Percentiles rank a stretch among this genome's conserved stretches.
These are phyloP conservation scores for Phellinidium pouzarii DNA, from an alignment of 1,284 basidiomycete species.

Conservation along the genomic window DNA sequence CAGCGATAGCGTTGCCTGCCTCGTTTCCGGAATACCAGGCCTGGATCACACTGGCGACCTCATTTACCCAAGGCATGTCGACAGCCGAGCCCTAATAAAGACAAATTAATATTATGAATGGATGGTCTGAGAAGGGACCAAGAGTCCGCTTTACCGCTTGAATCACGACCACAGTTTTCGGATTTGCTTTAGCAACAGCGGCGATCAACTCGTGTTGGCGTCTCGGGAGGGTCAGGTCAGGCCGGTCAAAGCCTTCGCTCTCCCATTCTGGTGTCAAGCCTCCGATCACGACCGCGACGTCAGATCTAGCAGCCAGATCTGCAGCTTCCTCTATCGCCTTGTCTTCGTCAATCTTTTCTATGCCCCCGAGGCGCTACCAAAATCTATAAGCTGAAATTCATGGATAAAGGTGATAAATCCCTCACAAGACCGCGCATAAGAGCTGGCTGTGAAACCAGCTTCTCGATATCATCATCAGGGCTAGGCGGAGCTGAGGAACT, in stretches of 20 bases:
- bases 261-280: constrained; percentile 68
- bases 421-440: constrained; percentile 61
- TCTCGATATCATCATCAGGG: constrained; percentile 29
- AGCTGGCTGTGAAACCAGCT: constrained; percentile 46
- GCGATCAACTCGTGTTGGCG: constrained; percentile 56
- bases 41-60: constrained; percentile 48
- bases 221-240: constrained; percentile 51
- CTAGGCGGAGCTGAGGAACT: constrained; percentile 48
- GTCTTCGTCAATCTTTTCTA: constrained; percentile 55
- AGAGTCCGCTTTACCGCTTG: constrained; percentile 46
- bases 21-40: constrained; percentile 75
- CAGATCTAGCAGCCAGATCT: constrained; percentile 47
- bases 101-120: background rate
- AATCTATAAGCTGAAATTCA: constrained; percentile 1
- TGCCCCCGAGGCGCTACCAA: constrained; percentile 53
- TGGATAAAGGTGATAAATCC: constrained; percentile 10
- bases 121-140: background rate
- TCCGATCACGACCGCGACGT: constrained; percentile 54
- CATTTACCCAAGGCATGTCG: constrained; percentile 58
- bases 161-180: constrained; percentile 58
- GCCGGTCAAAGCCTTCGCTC: constrained; percentile 62
- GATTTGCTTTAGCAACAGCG: constrained; percentile 52
- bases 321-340: constrained; percentile 53
- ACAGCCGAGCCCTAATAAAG: constrained; percentile 50
- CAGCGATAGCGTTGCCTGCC: constrained; percentile 65